Percentiles rank a stretch among this genome's conserved stretches.
Conservation (phyloP, 441 rosid genomes). For the Macaranga tanarius region DNA sequence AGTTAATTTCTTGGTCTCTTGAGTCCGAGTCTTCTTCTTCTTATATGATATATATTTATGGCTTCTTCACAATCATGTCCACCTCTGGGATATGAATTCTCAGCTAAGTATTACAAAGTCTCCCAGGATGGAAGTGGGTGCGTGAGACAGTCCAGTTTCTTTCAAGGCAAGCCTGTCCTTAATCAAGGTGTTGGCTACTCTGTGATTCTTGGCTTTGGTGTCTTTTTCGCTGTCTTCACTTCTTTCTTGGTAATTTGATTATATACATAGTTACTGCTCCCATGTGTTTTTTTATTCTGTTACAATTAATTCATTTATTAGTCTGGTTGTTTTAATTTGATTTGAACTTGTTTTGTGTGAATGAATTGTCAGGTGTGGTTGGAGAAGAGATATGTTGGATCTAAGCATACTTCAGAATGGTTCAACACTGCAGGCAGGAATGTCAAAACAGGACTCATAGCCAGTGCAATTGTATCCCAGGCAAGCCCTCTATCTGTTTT, state of each 20-base stretch:
- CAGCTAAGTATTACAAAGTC: slow-evolving; percentile 56
- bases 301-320: no score
- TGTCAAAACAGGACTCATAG: slow-evolving; percentile 92
- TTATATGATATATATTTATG: background rate
- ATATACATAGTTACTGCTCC: background rate
- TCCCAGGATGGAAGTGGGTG: slow-evolving; percentile 42
- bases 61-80: slow-evolving; percentile 41
- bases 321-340: background rate
- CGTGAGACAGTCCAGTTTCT: slow-evolving; percentile 66
- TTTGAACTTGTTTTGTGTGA: background rate
- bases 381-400: slow-evolving; percentile 84
- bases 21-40: no score
- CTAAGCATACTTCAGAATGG: slow-evolving; percentile 90
- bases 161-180: slow-evolving; percentile 59
- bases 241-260: slow-evolving; percentile 57
- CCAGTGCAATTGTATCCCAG: slow-evolving; percentile 94
- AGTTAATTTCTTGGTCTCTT: no score
- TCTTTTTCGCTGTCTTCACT: slow-evolving; percentile 87
- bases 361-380: slow-evolving; percentile 65
- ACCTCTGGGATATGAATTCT: slow-evolving; percentile 54
- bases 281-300: no score
- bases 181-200: slow-evolving; percentile 86
- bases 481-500: slow-evolving; percentile 19
- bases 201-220: slow-evolving; percentile 84
- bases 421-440: slow-evolving; percentile 98